A percentile compares a stretch with the other conserved stretches of the same genome.
Evolutionary conservation across 192 early-diverging fungal genomes (phyloP).

Genomic region (Podila clonocystis): DNA sequence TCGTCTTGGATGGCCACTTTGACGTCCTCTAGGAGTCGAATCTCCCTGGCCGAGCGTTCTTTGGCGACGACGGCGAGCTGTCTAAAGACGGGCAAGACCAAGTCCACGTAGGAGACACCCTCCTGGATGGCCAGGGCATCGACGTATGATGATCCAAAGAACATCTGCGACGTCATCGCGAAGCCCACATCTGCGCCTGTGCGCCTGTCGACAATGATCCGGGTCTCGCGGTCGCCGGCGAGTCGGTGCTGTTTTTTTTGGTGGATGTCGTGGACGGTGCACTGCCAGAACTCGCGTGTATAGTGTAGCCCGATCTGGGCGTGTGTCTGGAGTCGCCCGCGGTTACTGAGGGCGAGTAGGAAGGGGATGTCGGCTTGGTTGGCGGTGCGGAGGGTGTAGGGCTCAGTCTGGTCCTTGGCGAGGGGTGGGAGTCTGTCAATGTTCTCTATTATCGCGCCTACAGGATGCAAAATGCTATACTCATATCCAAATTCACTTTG

Average conservation of each 20-base stretch:
- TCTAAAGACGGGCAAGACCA: slow-evolving; percentile 6
- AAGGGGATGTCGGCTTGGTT: slow-evolving; percentile 19
- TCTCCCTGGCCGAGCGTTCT: neutral
- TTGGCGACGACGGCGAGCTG: slow-evolving; percentile 11
- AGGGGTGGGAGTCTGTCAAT: slow-evolving; percentile 10
- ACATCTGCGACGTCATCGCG: neutral
- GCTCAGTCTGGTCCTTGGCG: slow-evolving; percentile 9
- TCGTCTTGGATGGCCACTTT: neutral
- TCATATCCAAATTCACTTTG: slow-evolving; percentile 45
- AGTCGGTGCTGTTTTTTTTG: slow-evolving; percentile 4
- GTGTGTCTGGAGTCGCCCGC: neutral
- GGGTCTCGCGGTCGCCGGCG: slow-evolving; percentile 24
- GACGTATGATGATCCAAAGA: neutral
- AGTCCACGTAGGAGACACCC: neutral
- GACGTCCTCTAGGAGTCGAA: neutral
- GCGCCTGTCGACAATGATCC: slow-evolving; percentile 12
- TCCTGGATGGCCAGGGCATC: slow-evolving; percentile 24
- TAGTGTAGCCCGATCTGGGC: slow-evolving; percentile 3
- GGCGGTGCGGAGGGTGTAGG: slow-evolving; percentile 10
- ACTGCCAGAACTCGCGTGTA: slow-evolving; percentile 22
- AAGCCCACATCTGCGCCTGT: slow-evolving; percentile 16
- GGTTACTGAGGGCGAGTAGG: slow-evolving; percentile 4
- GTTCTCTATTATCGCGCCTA: slow-evolving; percentile 7
- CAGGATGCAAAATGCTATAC: neutral
- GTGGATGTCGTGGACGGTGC: slow-evolving; percentile 12